A percentile compares a stretch with the other conserved stretches of the same genome.
phyloP scores from a whole-genome alignment of 2,329 filamentous ascomycete species.

The Decorospora gaudefroyi region DNA sequence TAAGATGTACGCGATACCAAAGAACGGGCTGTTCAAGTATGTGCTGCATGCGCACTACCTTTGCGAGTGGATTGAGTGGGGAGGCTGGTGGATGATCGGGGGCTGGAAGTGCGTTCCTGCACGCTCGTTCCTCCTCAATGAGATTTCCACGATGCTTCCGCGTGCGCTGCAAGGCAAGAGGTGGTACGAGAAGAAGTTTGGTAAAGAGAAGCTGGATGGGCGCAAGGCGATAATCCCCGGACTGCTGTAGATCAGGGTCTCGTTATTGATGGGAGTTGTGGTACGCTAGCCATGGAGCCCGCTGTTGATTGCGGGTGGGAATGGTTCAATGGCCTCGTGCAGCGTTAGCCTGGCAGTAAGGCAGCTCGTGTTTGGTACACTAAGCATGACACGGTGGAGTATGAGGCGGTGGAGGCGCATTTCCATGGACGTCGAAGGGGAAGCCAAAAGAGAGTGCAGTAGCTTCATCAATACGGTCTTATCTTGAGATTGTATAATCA shows the following conservation, averaged over 20 bases:
- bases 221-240: conserved; percentile 75
- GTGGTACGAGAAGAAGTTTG: conserved; percentile 91
- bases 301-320: not conserved
- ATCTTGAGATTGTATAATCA: too few species aligned
- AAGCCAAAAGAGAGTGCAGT: too few species aligned
- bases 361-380: conserved; percentile 1
- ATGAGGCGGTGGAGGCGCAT: not conserved
- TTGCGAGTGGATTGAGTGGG: conserved; percentile 97
- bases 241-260: conserved; percentile 48
- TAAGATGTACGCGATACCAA: conserved; percentile 86
- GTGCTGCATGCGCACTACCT: conserved; percentile 92
- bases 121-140: conserved; percentile 80
- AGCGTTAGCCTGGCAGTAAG: conserved; percentile 6
- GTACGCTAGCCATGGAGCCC: conserved; percentile 2
- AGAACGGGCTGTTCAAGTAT: conserved; percentile 78
- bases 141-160: conserved; percentile 87
- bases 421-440: too few species aligned
- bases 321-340: not conserved
- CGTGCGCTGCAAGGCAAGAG: conserved; percentile 76
- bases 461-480: too few species aligned
- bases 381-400: conserved; percentile 15
- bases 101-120: conserved; percentile 71
- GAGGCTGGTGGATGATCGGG: conserved; percentile 79
- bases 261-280: not conserved
- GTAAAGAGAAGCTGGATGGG: conserved; percentile 74